Evolutionary conservation across 2,329 filamentous ascomycete species (phyloP), one percentile per base, ranked within the genome.

Genomic region (Trichophyton simii): DNA sequence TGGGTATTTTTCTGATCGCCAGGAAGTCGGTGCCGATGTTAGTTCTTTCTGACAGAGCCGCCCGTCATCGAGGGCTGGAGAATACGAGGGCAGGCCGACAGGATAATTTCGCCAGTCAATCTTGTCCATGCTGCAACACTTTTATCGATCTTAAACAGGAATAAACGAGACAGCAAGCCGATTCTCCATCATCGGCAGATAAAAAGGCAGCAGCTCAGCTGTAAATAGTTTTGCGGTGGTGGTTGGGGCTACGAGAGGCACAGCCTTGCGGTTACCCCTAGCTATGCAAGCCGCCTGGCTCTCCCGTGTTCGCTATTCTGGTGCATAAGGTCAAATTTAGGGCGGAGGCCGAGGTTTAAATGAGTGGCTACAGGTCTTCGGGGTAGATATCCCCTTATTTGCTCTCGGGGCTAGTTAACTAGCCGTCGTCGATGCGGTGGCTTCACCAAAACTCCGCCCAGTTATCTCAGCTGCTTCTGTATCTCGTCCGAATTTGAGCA

Each of bases 1-100:
- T 41, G 61, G 61, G 28, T 62, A 62, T 34, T 55, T 62, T 38
- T 62, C 61, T 18, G 61, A 62, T 34, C 61, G 48, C 61, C 61
- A 62, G 2, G 61, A 62, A 42, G 61, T 62, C 13, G 61, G 20
- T 31, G 52, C n/a, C 4, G 61, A 57, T 20, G 34, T 62, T 13
- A 62, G 57, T 36, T 62, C 61, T 41, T 59, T 25, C 52, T 62
- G 61, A 18, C 61, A 62, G 38, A 62, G 61, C 57, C 55, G 34
- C 18, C 61, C 61, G 18, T 62, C 61, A 50, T 62, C 61, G 36
- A 62, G 42, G n/a, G 61, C 61, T 11, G 61, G 61, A 15, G 61
- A 62, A 50, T 62, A 62, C 41, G 61, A 62, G 18, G 61, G 41
- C 22, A 62, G 57, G 25, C 61, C 46, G 15, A 62, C n/a, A 31